These are phyloP conservation scores for Carallia pectinifolia DNA, from an alignment of 345 rosid genomes.

Conservation along the genomic window DNA sequence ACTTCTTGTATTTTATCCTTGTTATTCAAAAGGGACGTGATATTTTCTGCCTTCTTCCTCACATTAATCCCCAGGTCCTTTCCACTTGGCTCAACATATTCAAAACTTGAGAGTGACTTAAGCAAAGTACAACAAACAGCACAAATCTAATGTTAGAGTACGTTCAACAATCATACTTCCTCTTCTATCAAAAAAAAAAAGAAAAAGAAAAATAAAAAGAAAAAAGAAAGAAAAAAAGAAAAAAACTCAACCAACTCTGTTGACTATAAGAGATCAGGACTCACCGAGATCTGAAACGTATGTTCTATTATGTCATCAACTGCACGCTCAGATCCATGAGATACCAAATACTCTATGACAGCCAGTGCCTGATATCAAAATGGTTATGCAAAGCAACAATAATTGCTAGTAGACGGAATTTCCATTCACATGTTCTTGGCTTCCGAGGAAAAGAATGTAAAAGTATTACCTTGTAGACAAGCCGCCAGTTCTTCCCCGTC, in stretches of 20 bases:
- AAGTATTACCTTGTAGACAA: slow-evolving; percentile 78
- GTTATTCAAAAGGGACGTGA: slow-evolving; percentile 64
- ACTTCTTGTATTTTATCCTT: slow-evolving; percentile 87
- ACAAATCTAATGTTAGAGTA: slow-evolving; percentile 22
- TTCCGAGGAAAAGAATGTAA: slow-evolving; percentile 9
- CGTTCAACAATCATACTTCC: slow-evolving; percentile 4
- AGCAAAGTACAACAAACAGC: slow-evolving; percentile 28
- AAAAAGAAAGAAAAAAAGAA: not conserved
- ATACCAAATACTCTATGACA: slow-evolving; percentile 87
- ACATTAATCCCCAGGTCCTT: slow-evolving; percentile 92
- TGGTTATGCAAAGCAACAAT: slow-evolving; percentile 15
- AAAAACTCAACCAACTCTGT: not conserved
- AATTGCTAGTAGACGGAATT: slow-evolving; percentile 1
- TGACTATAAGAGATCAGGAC: slow-evolving; percentile 26
- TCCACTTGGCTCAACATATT: slow-evolving; percentile 92
- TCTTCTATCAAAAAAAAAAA: not conserved
- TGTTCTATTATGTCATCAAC: slow-evolving; percentile 97
- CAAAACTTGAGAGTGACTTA: slow-evolving; percentile 92
- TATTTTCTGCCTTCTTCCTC: slow-evolving; percentile 90
- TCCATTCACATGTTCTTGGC: not conserved
- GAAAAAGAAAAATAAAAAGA: not conserved
- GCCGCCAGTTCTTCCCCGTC: slow-evolving; percentile 97
- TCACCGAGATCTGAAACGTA: slow-evolving; percentile 91
- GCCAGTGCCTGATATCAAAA: slow-evolving; percentile 65
- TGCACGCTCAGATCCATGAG: slow-evolving; percentile 98